Evolutionary conservation across 805 yeast genomes (phyloP), one percentile per base, ranked within the genome.

Genomic region (Starmerella sirachaensis): DNA sequence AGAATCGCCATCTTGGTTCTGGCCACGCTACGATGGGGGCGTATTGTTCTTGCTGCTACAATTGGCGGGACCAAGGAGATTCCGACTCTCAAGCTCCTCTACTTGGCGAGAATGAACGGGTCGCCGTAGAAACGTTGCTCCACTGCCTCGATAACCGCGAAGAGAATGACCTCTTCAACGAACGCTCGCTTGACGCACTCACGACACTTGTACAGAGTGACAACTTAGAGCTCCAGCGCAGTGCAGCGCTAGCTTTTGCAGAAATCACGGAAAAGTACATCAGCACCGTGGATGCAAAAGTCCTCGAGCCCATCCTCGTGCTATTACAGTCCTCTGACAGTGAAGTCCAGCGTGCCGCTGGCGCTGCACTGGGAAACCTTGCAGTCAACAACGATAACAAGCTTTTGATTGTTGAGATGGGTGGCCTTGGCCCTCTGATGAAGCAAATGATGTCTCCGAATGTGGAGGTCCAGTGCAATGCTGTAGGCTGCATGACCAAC

Each of bases 401-500:
- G 59, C 71, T 81, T 13, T 68, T 91, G 36, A 88, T 91, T 43
- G 97, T 93, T 13, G 94, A 88, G 54, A 84, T 91, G 95, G 97
- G 97, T 20, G 98, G 97, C 2, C 70, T 91, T 41, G 94, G 86
- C 47, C 97, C 97, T 5, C 71, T 91, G 31, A 91, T 91, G 52
- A 78, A 93, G 59, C 98, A 91, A 63, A 91, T 91, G 99, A 79
- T 84, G 79, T 79, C 93, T 29, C 74, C 91, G 38, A 91, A 91
- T 55, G 93, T 91, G 41, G 99, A 91, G 60, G 97, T 91, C 27
- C 98, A 91, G 63, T 91, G 99, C 61, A 91, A 91, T 57, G 98
- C 99, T 2, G 98, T 91, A 40, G 99, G 99, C 13, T 91, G 98
- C 59, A 86, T 91, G 55, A 91, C 99, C 25, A 91, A 91, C 57